These are phyloP conservation scores for Apiotrichum gracile DNA, from an alignment of 1,284 basidiomycete species.

Conservation along the genomic window DNA sequence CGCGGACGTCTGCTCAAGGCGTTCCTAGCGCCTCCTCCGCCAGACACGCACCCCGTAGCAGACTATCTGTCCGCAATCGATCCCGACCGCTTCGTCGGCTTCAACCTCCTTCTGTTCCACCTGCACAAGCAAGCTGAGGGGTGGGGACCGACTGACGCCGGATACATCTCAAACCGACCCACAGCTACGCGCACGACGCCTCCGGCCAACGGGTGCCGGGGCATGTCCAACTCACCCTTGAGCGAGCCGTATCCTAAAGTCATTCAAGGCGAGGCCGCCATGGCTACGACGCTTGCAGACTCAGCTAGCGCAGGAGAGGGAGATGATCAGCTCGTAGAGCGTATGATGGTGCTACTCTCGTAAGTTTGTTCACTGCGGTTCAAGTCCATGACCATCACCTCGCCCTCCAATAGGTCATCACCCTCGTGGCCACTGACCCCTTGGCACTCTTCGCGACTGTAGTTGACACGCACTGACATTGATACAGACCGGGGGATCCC, in stretches of 20 bases:
- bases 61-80: slow-evolving; percentile 22
- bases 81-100: slow-evolving; percentile 34
- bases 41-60: slow-evolving; percentile 4
- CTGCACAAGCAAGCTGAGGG: slow-evolving; percentile 6
- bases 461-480: neutral
- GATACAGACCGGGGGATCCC: slow-evolving; percentile 5
- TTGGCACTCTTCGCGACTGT: too few relatives aligned
- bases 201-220: slow-evolving; percentile 5
- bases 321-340: slow-evolving; percentile 26
- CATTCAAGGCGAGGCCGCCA: slow-evolving; percentile 24
- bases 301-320: slow-evolving; percentile 20
- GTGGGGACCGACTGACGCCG: slow-evolving; percentile 17
- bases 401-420: too few relatives aligned
- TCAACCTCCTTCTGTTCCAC: slow-evolving; percentile 44
- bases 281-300: slow-evolving; percentile 20
- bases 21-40: slow-evolving; percentile 23
- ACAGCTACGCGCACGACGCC: slow-evolving; percentile 12
- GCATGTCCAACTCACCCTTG: slow-evolving; percentile 39
- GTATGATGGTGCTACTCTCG: slow-evolving; percentile 36
- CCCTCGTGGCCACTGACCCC: too few relatives aligned
- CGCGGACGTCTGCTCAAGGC: slow-evolving; percentile 33
- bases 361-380: too few relatives aligned
- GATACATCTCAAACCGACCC: slow-evolving; percentile 38
- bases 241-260: slow-evolving; percentile 42
- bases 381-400: too few relatives aligned